phyloP scores from a whole-genome alignment of 2,329 filamentous ascomycete species.

The Aureobasidium melanogenum region DNA sequence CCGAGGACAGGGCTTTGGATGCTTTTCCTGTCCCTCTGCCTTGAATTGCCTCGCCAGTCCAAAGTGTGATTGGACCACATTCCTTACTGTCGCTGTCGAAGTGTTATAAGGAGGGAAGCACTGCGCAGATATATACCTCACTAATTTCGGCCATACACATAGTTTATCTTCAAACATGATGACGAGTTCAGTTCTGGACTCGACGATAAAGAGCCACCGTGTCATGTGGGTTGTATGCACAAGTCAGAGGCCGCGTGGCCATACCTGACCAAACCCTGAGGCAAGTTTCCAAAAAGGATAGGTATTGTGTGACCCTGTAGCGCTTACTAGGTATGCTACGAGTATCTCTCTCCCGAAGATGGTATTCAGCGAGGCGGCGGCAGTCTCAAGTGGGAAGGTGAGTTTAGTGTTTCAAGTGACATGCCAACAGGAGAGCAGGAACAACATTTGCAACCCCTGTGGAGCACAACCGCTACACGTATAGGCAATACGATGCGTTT shows the following conservation, averaged over 20 bases:
- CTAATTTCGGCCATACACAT: neutral
- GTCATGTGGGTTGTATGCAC: conserved; percentile 1
- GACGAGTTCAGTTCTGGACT: conserved; percentile 3
- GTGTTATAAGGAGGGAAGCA: neutral
- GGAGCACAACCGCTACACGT: neutral
- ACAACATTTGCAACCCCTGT: neutral
- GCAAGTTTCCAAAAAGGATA: neutral
- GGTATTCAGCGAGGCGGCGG: neutral
- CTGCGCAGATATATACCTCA: neutral
- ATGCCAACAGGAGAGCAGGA: neutral
- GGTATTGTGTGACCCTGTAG: neutral
- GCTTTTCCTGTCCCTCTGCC: neutral
- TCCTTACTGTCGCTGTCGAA: neutral
- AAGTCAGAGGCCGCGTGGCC: conserved; percentile 6
- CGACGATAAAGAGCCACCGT: neutral
- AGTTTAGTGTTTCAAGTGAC: neutral
- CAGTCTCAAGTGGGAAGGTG: neutral
- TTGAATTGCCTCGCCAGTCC: neutral
- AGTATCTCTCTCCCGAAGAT: neutral
- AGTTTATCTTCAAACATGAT: neutral
- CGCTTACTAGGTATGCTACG: neutral
- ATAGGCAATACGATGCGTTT: neutral
- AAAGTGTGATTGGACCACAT: neutral
- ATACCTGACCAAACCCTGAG: neutral
- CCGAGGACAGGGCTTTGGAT: neutral